These are phyloP conservation scores for Aspergillus fijiensis DNA, from an alignment of 2,329 filamentous ascomycete species.

Conservation along the genomic window DNA sequence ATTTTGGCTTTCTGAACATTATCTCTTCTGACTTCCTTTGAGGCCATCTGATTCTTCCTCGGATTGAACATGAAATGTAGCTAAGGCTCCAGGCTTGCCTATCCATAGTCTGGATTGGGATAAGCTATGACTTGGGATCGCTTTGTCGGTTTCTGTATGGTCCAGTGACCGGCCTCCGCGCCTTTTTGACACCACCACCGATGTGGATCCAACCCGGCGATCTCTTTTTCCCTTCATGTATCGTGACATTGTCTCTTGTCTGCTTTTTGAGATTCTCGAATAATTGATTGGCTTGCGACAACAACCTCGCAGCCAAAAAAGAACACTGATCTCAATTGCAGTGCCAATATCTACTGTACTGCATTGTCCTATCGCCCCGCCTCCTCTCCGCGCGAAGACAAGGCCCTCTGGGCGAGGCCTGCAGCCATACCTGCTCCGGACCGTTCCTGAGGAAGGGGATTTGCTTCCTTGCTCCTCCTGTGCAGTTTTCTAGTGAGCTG, in stretches of 20 bases:
- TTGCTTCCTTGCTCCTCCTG: constrained; percentile 15
- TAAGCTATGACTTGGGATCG: constrained; percentile 22
- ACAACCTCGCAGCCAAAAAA: neutral
- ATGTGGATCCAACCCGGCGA: constrained; percentile 26
- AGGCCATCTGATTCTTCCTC: neutral
- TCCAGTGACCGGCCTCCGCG: constrained; percentile 14
- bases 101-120: constrained; percentile 9
- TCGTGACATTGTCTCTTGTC: neutral
- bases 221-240: constrained; percentile 16
- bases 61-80: too few relatives aligned
- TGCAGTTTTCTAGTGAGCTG: constrained; percentile 4
- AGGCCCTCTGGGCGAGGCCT: constrained; percentile 12
- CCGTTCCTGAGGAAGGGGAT: constrained; percentile 13
- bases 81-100: too few relatives aligned
- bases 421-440: constrained; percentile 15
- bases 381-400: constrained; percentile 5
- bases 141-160: neutral
- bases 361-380: neutral
- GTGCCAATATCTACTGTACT: neutral
- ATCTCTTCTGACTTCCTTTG: neutral
- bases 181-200: constrained; percentile 23
- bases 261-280: neutral
- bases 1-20: neutral
- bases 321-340: neutral
- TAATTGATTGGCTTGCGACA: constrained; percentile 1